phyloP scores from a whole-genome alignment of 139 green algal genomes.

The Chlorella sp. region DNA sequence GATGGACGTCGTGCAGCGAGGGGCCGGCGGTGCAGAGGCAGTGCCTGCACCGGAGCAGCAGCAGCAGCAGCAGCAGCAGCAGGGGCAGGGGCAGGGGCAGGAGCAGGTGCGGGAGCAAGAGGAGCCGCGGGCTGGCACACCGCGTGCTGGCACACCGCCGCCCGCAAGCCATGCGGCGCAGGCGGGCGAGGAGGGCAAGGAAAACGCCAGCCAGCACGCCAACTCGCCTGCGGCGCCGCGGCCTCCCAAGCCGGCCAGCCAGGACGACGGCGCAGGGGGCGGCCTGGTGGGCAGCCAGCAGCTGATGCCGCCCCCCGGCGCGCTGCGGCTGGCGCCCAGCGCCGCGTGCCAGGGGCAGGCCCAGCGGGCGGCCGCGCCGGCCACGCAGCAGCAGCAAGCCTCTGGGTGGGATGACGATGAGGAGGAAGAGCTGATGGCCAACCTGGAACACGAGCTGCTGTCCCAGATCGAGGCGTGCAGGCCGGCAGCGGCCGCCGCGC shows the following conservation, averaged over 20 bases:
- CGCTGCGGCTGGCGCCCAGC: neutral
- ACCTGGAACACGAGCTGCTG: slow-evolving; percentile 26
- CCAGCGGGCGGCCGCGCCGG: slow-evolving; percentile 2
- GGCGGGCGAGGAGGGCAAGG: no score
- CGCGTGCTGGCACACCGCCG: neutral
- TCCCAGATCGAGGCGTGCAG: slow-evolving; percentile 16
- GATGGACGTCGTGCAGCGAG: slow-evolving; percentile 9
- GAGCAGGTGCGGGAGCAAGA: neutral
- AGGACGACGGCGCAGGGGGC: neutral
- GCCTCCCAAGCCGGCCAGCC: no score
- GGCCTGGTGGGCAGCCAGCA: slow-evolving; percentile 8
- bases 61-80: slow-evolving; percentile 5
- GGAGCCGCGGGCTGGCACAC: neutral
- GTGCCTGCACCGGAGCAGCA: neutral
- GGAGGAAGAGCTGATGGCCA: slow-evolving; percentile 24
- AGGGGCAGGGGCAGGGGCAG: neutral
- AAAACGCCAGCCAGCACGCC: slow-evolving; percentile 10
- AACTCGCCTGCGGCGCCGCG: neutral
- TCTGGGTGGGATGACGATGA: slow-evolving; percentile 19
- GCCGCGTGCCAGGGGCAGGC: neutral
- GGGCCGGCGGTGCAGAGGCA: neutral
- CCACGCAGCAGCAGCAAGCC: neutral
- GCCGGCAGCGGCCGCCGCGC: neutral
- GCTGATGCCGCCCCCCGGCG: slow-evolving; percentile 19
- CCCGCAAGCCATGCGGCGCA: no score